Conservation (phyloP, 2,329 filamentous ascomycete species). For the Chaetomium sp. region DNA sequence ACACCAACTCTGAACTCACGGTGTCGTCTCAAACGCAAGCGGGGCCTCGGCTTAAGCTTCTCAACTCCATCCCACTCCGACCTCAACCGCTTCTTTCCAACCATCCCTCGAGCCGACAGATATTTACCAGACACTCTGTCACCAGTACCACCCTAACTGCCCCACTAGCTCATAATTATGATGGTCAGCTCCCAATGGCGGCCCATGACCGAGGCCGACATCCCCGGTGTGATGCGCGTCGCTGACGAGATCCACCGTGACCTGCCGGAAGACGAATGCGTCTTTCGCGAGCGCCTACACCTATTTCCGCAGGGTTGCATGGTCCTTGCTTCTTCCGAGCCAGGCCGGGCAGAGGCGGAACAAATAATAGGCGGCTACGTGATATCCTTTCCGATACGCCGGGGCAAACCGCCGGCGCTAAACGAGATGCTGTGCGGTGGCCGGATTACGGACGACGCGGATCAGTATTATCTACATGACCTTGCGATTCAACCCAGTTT, state of each 20-base stretch:
- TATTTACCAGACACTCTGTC: too few species aligned
- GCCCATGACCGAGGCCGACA: slow-evolving; percentile 22
- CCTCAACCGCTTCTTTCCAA: neutral
- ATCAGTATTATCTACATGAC: slow-evolving; percentile 36
- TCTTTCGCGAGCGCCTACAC: slow-evolving; percentile 29
- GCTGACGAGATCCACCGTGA: slow-evolving; percentile 26
- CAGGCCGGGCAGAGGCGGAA: neutral
- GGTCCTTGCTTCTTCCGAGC: slow-evolving; percentile 22
- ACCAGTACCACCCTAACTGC: too few species aligned
- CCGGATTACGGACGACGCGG: slow-evolving; percentile 25
- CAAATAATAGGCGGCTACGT: slow-evolving; percentile 27
- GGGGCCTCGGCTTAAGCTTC: neutral
- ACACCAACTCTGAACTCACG: neutral
- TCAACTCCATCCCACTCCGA: neutral
- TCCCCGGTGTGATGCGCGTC: slow-evolving; percentile 24
- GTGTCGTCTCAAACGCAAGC: neutral
- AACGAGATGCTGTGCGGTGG: slow-evolving; percentile 25
- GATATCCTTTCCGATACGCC: slow-evolving; percentile 32
- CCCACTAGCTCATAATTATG: too few species aligned
- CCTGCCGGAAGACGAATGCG: slow-evolving; percentile 27
- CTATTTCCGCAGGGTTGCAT: slow-evolving; percentile 33
- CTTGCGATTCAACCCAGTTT: slow-evolving; percentile 27
- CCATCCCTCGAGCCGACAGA: too few species aligned
- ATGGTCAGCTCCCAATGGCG: slow-evolving; percentile 25
- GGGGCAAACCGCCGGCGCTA: slow-evolving; percentile 27